Evolutionary conservation across 2,329 filamentous ascomycete species (phyloP), one percentile per base, ranked within the genome.

Genomic region (Polytolypa hystricis): DNA sequence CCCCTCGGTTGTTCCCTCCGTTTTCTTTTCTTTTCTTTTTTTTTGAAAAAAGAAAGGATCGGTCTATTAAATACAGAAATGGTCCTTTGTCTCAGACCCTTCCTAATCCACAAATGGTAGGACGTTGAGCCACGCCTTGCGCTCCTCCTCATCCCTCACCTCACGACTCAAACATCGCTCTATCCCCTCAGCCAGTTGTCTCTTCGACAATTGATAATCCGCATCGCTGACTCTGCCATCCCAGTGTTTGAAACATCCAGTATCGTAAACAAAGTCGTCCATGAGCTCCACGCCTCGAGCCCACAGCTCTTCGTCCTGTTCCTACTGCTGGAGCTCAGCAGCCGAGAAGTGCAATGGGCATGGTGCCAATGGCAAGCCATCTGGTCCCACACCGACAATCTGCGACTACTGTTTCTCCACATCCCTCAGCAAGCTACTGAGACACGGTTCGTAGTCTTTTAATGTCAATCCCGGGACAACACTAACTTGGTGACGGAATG

Each of bases 181-280:
- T 7, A 48, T 38, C 7, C 47, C 48, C 14, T 50, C 47, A 29
- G 40, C 45, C 5, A 52, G 47, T 31, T 48, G 23, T 33, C 14
- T 47, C 37, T 36, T 47, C 9, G 47, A 47, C 2, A 28, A 29
- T 18, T 49, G 42, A 35, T 48, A 50, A 31, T 51, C 43, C 12
- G 3, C 39, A 20, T 42, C 25, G 35, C 37, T 46, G 26, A 50
- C 43, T 37, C 36, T 47, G n/a, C 47, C 49, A 43, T 50, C 48
- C 47, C 48, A 50, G 39, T 49, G 45, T 36, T 50, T 51, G 25
- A 48, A 49, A 36, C 42, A 43, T 8, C 50, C 50, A 29, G 44
- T 49, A 19, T 51, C 48, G 14, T 17, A 12, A 28, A 49, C 30
- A 27, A 49, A 50, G 8, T 26, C 33, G 19, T 46, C 29, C 50